A percentile compares a stretch with the other conserved stretches of the same genome.
Conservation (phyloP, 2,329 filamentous ascomycete species). For the Botryotinia narcissicola region DNA sequence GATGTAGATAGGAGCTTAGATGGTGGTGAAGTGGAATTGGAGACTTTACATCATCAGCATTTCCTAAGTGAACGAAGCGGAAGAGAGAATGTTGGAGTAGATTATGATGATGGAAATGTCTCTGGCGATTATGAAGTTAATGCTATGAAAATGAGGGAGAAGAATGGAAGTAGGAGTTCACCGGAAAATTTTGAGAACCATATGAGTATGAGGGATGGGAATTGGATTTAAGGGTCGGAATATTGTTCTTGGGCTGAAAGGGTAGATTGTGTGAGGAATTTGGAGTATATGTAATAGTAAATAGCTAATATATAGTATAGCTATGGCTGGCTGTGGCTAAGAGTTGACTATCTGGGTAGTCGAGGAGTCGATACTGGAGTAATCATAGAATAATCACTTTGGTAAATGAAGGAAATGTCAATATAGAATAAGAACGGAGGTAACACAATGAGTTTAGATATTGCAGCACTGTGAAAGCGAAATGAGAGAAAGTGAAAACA, state of each 20-base stretch:
- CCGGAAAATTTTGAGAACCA: neutral
- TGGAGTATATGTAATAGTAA: neutral
- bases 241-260: neutral
- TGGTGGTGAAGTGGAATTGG: neutral
- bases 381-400: neutral
- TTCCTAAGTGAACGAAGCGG: neutral
- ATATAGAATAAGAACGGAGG: neutral
- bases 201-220: slow-evolving; percentile 19
- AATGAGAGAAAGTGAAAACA: neutral
- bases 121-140: slow-evolving; percentile 9
- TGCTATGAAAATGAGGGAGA: slow-evolving; percentile 5
- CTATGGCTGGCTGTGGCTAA: neutral
- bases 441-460: neutral
- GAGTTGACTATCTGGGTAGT: neutral
- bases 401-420: neutral
- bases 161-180: neutral
- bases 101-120: neutral
- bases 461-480: neutral
- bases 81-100: neutral
- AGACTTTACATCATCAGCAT: neutral
- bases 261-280: neutral
- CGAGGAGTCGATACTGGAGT: neutral
- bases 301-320: neutral
- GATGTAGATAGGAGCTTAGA: neutral
- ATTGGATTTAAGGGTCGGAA: slow-evolving; percentile 26